Evolutionary conservation across 305 asterid species (phyloP), one percentile per base, ranked within the genome.

Genomic region (Andrographis paniculata): DNA sequence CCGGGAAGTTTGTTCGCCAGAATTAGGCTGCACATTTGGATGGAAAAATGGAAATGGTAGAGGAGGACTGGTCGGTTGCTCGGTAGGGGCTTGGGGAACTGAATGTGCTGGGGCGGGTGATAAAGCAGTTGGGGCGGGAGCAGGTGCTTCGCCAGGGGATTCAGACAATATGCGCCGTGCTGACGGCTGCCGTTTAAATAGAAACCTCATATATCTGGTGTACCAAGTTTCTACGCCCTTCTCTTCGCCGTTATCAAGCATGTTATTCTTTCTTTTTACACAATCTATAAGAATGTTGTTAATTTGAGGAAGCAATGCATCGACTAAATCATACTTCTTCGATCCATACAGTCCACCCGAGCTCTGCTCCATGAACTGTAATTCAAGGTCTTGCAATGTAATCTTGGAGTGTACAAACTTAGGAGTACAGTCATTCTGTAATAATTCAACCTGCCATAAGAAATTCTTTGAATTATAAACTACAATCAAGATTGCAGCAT

Each of bases 371-470:
- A 55, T 50, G 33, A 52, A 42, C 42, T 45, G 53, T 48, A 54
- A 57, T 38, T 75, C 72, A 28, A 57, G 67, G 57, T 74, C 75
- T 60, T 69, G 68, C 40, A 74, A 51, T 52, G 63, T 65, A 47
- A 55, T 60, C 53, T 67, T 71, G 63, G 73, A 67, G 55, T 47
- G 68, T 35, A 61, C 52, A 61, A 83, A 66, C 63, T 86, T 85
- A 22, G 39, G 63, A 66, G 56, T 53, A 63, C 99, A 91, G 50
- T 72, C 72, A 38, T 48, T 55, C 74, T 60, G 68, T 56, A 83
- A 41, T 46, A 77, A 59, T 31, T 75, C 89, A 56, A 79, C 96
- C 95, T 89, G 89, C 83, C 74, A 52, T 24, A 24, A 4, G 8
- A 24, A 3, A 24, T 24, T 24, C 30, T 3, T 24, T 8, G 8